phyloP scores from a whole-genome alignment of 1,284 basidiomycete genomes.

The Cryptococcus sp. region DNA sequence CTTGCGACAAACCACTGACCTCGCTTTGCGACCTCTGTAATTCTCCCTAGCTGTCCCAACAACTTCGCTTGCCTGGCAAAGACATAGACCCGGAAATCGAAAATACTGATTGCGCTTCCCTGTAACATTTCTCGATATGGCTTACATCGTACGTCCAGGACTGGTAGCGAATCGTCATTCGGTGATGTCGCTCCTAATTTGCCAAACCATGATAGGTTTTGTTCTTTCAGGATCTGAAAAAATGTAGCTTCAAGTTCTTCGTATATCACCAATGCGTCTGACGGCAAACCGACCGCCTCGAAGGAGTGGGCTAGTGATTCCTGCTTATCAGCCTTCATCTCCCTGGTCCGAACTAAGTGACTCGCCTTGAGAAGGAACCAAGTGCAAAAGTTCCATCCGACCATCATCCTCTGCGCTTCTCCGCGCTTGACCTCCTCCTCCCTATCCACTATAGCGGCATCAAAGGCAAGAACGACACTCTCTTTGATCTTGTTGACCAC shows the following conservation, averaged over 20 bases:
- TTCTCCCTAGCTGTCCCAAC: constrained; percentile 71
- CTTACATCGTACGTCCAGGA: constrained; percentile 76
- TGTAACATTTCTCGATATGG: constrained; percentile 84
- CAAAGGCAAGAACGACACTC: constrained; percentile 73
- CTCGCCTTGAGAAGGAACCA: constrained; percentile 88
- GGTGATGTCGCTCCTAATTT: constrained; percentile 57
- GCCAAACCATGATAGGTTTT: constrained; percentile 85
- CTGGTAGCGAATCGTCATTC: constrained; percentile 73
- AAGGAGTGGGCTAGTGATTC: constrained; percentile 91
- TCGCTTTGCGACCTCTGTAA: constrained; percentile 73
- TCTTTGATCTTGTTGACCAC: constrained; percentile 86
- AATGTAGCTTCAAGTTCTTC: constrained; percentile 87
- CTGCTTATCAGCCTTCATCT: constrained; percentile 49
- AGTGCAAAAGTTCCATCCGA: constrained; percentile 95
- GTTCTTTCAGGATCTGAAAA: constrained; percentile 65
- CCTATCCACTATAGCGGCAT: constrained; percentile 67
- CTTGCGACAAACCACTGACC: constrained; percentile 45
- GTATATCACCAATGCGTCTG: constrained; percentile 85
- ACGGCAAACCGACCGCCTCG: constrained; percentile 80
- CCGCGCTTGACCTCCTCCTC: constrained; percentile 85
- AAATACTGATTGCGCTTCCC: constrained; percentile 85
- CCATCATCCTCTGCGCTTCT: constrained; percentile 78
- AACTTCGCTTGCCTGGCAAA: constrained; percentile 80
- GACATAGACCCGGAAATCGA: constrained; percentile 89
- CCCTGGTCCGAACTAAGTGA: not conserved